Conservation (phyloP, 179 eudicot genomes). For the Vitellaria paradoxa region DNA sequence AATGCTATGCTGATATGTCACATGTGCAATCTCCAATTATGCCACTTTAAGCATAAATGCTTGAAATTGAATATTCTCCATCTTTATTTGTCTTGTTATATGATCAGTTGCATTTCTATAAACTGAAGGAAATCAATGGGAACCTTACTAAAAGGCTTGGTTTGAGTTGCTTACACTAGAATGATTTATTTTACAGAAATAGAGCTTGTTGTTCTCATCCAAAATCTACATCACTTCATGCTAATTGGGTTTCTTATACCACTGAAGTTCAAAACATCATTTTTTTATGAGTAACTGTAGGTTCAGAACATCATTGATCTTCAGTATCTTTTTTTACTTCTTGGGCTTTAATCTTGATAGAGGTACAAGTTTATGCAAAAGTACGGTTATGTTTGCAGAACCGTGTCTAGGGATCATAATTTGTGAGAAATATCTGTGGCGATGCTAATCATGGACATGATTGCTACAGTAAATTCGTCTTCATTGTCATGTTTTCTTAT, state of each 20-base stretch:
- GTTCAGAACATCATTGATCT: background rate
- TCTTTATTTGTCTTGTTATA: slow-evolving; percentile 9
- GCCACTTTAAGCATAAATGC: background rate
- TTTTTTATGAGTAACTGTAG: background rate
- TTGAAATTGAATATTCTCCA: background rate
- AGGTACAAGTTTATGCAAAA: background rate
- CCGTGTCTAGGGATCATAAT: background rate
- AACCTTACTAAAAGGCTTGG: background rate
- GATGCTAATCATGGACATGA: background rate
- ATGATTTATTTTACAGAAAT: background rate
- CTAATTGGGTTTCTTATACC: background rate
- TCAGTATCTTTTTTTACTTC: background rate
- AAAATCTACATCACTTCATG: background rate
- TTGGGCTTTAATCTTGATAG: background rate
- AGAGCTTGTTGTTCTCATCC: background rate
- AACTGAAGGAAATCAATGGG: background rate
- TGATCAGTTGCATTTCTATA: background rate
- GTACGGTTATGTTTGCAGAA: background rate
- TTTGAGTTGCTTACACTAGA: too few relatives aligned
- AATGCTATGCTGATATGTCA: background rate
- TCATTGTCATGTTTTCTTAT: background rate
- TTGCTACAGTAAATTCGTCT: background rate
- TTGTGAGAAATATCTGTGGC: slow-evolving; percentile 5
- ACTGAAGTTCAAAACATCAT: background rate
- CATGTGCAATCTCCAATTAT: background rate